phyloP scores from a whole-genome alignment of 2,329 filamentous ascomycete species.

The Fusarium coffeatum region DNA sequence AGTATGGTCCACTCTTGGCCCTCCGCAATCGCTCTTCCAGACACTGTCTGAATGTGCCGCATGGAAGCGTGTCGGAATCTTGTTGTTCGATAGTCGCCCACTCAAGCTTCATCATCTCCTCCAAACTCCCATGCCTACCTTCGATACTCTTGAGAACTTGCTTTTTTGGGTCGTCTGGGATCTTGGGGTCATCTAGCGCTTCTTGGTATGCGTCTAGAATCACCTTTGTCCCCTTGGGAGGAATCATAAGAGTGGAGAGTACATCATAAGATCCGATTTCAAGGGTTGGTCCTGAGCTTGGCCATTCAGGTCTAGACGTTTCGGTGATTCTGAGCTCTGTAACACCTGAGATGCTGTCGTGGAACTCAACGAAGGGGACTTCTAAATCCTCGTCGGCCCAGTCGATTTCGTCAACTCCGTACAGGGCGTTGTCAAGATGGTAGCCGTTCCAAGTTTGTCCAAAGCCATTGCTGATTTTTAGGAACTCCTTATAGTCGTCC shows the following conservation, averaged over 20 bases:
- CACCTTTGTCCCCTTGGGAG: constrained; percentile 11
- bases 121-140: constrained; percentile 32
- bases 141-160: constrained; percentile 13
- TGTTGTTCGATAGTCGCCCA: constrained; percentile 18
- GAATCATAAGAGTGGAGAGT: constrained; percentile 7
- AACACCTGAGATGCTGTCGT: constrained; percentile 10
- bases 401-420: constrained; percentile 19
- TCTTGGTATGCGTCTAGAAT: constrained; percentile 24
- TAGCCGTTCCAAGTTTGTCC: constrained; percentile 37
- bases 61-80: background rate
- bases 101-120: constrained; percentile 27
- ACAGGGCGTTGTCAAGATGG: constrained; percentile 12
- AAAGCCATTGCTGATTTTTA: constrained; percentile 38
- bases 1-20: background rate
- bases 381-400: constrained; percentile 11
- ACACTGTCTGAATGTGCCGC: constrained; percentile 24
- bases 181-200: background rate
- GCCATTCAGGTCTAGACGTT: constrained; percentile 14
- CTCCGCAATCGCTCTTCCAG: constrained; percentile 5
- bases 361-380: constrained; percentile 11
- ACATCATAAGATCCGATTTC: constrained; percentile 22
- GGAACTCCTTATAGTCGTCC: constrained; percentile 37
- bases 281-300: constrained; percentile 9
- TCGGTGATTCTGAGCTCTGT: background rate
- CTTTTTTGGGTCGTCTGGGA: constrained; percentile 13